Base-by-base conservation (phyloP, 352 stramenopile species). In the Pythium brachiatum region DNA sequence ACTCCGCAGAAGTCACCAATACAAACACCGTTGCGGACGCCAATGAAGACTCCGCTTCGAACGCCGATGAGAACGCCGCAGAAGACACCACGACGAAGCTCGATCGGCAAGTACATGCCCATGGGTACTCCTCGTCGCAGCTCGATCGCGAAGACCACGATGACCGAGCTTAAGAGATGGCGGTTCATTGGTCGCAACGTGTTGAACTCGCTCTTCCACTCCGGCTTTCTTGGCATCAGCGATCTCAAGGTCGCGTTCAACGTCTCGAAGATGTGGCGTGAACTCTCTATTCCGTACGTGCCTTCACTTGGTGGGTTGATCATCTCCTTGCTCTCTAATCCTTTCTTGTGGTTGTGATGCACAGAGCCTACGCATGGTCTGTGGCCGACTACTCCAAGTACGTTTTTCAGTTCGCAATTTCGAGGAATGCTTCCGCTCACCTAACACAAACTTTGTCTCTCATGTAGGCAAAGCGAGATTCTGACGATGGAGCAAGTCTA, bases 401-500 rank as follows among this genome's bases (percentile, higher is more conserved):
- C 43, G 64, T 59, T 7, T 6, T 2, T 31, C 27, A 18, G 3
- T 26, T 41, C 1, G 11, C 57, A 20, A 57, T 59, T 13, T 29
- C 2, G 25, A 18, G 12, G 29, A 39, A 12, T 29, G 15, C 12
- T 72, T 53, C 60, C 21, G 8, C 15, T 65, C 13, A 64, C n/a
- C 23, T 57, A 48, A 47, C 34, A 44, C n/a, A n/a, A n/a, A n/a
- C n/a, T n/a, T 25, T 55, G 41, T 53, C 16, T 8, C 60, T 43
- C 18, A 57, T 70, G 18, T 52, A 90, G 81, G 43, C 81, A 79
- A 76, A 25, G 47, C 0, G 63, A 79, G 20, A 38, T 81, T 3
- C 66, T 65, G 48, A 69, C 69, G 21, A 86, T 80, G 62, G 44
- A 25, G 2, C 57, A 83, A 48, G 27, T 93, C 21, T 92, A 90